These are phyloP conservation scores for Lineolata rhizophorae DNA, from an alignment of 495 filamentous ascomycete genomes.

Conservation along the genomic window DNA sequence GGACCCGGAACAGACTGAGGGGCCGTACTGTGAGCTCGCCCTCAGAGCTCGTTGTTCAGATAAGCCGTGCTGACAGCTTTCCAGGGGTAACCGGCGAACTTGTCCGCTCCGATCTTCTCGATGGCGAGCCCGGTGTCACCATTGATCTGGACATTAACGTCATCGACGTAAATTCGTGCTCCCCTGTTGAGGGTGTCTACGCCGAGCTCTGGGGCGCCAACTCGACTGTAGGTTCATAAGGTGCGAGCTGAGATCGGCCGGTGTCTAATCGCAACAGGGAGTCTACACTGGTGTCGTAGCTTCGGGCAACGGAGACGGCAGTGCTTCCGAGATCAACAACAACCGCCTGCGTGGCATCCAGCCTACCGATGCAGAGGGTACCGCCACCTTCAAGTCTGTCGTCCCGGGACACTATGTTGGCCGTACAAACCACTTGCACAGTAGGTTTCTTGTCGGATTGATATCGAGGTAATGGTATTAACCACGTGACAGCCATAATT, in stretches of 20 bases:
- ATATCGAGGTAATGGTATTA: no score
- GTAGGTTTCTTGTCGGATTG: neutral
- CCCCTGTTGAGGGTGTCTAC: no score
- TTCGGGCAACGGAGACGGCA: constrained; percentile 5
- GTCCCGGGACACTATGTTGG: constrained; percentile 39
- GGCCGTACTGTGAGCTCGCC: constrained; percentile 5
- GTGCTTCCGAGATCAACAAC: constrained; percentile 21
- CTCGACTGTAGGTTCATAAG: constrained; percentile 27
- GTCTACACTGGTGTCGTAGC: constrained; percentile 24
- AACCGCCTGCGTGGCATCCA: constrained; percentile 32
- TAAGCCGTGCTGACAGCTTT: neutral
- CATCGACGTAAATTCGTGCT: constrained; percentile 32
- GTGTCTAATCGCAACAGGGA: no score
- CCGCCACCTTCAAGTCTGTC: constrained; percentile 31
- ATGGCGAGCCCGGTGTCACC: constrained; percentile 30
- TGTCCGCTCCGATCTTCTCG: constrained; percentile 29
- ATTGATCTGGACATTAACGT: constrained; percentile 36
- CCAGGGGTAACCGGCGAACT: constrained; percentile 16
- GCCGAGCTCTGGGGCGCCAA: constrained; percentile 40
- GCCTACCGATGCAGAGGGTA: constrained; percentile 27
- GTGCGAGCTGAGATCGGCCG: constrained; percentile 26
- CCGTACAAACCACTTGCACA: constrained; percentile 33
- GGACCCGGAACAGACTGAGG: constrained; percentile 3
- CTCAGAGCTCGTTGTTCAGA: neutral
- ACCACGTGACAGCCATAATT: constrained; percentile 1